Base-by-base conservation (phyloP, 2,329 filamentous ascomycete genomes). In the Tolypocladium ovalisporum region DNA sequence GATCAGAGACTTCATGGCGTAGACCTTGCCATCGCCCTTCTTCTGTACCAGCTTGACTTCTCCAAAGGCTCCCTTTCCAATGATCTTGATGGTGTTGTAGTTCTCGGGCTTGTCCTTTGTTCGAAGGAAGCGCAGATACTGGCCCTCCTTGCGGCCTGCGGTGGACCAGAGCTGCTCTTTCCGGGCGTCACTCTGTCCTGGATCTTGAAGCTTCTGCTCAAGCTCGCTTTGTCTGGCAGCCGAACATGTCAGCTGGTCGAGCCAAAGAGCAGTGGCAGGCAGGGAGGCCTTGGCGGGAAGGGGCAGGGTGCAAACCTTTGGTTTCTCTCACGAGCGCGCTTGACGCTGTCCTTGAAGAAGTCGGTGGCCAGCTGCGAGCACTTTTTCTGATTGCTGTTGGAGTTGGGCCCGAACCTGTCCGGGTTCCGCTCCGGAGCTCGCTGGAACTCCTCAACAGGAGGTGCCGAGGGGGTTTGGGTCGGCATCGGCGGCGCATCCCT, bases 321-420 rank as follows among this genome's bases (percentile, higher is more conserved):
- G 72, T 99, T 99, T 59, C 94, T 86, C 75, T 97, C 94, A 64
- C 93, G 84, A 55, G 94, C 94, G 65, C 94, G 86, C 79, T 96
- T 93, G 58, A 99, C 95, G 71, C 93, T 97, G 74, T 99, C 93
- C 75, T 96, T 95, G 84, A 97, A 99, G 78, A 97, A 97, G 66
- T 94, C 91, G 57, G 88, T 85, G 44, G 94, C 88, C 68, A 86
- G 70, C 67, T 85, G 82, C 15, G 81, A 82, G 70, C 84, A 87
- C 68, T 85, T 86, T 74, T 86, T 86, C 74, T 87, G 83, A 69
- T 87, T 87, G 70, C 84, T 85, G 67, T 86, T 84, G 62, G 83
- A 79, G 63, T 82, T 80, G 56, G 78, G 69, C 36, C 83, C 83
- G 64, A 84, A 87, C 24, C 89, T 89, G 68, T 95, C 90, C 3